phyloP scores from a whole-genome alignment of 78 protist genomes.

The Planoprotostelium fungivorum region DNA sequence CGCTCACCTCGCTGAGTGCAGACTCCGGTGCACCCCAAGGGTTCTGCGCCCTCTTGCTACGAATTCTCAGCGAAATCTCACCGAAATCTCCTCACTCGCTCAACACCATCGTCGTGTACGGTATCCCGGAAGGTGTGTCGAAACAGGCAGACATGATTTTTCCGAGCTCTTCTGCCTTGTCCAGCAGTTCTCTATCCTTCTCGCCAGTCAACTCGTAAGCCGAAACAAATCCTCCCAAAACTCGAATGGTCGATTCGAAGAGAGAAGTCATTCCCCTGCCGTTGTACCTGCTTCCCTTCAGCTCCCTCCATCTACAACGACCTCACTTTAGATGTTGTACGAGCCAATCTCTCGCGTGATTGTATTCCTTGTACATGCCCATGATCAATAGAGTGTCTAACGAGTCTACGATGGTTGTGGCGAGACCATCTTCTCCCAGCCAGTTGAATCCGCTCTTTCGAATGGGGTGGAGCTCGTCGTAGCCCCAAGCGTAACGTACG shows the following conservation, averaged over 20 bases:
- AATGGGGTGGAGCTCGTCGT: conserved; percentile 65
- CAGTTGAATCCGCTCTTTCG: conserved; percentile 29
- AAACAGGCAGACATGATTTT: conserved; percentile 41
- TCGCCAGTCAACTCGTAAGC: conserved; percentile 66
- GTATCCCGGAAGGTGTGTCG: conserved; percentile 17
- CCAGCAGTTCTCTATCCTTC: conserved; percentile 36
- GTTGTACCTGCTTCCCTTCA: not conserved
- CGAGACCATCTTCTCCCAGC: conserved; percentile 40
- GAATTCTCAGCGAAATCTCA: not conserved
- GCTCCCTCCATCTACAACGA: not conserved
- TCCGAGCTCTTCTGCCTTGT: conserved; percentile 72
- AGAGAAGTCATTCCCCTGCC: conserved; percentile 15
- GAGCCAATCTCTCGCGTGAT: conserved; percentile 43
- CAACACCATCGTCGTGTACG: conserved; percentile 6
- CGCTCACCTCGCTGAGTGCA: not conserved
- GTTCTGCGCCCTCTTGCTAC: conserved; percentile 1
- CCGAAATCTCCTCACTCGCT: not conserved
- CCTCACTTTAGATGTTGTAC: not conserved
- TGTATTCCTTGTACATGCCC: conserved; percentile 59
- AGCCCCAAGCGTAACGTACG: conserved; percentile 72
- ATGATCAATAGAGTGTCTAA: conserved; percentile 69
- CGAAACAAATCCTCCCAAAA: conserved; percentile 76
- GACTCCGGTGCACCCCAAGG: not conserved
- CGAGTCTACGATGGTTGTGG: conserved; percentile 66
- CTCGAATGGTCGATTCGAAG: conserved; percentile 84